These are phyloP conservation scores for Amanita phalloides DNA, from an alignment of 768 basidiomycete genomes.

Conservation along the genomic window DNA sequence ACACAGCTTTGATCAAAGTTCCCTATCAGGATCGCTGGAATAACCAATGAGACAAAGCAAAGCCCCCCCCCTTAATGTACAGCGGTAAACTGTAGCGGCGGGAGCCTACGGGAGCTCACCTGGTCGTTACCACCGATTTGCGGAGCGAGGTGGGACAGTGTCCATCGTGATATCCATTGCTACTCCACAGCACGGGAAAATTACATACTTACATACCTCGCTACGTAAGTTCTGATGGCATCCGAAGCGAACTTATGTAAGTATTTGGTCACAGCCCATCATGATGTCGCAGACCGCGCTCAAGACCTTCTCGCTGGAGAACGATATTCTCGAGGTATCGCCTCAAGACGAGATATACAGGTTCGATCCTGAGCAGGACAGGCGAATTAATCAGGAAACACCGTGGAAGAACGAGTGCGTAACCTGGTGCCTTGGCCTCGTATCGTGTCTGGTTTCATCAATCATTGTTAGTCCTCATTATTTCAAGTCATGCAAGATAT, in stretches of 20 bases:
- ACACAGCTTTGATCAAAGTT: too few species aligned
- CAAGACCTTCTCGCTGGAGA: constrained; percentile 62
- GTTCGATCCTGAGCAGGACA: constrained; percentile 62
- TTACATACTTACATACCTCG: too few species aligned
- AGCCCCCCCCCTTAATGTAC: too few species aligned
- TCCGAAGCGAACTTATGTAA: neutral
- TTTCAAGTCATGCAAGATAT: constrained; percentile 90
- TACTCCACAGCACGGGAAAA: too few species aligned
- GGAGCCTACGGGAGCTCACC: too few species aligned
- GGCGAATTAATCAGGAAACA: constrained; percentile 48
- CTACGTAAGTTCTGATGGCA: too few species aligned
- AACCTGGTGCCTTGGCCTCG: constrained; percentile 4
- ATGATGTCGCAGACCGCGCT: constrained; percentile 47
- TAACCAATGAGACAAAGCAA: too few species aligned
- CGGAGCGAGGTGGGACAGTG: too few species aligned
- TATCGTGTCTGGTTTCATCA: neutral
- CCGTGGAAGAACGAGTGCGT: constrained; percentile 87
- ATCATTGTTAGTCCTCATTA: constrained; percentile 48
- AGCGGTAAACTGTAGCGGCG: too few species aligned
- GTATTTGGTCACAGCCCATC: neutral
- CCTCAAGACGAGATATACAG: constrained; percentile 74
- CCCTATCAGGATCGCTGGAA: too few species aligned
- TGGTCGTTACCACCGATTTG: too few species aligned
- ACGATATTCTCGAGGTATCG: constrained; percentile 60
- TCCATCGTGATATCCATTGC: too few species aligned